Percentiles rank a stretch among this genome's conserved stretches.
These are phyloP conservation scores for Vigna unguiculata DNA, from an alignment of 306 rosid genomes.

Conservation along the genomic window DNA sequence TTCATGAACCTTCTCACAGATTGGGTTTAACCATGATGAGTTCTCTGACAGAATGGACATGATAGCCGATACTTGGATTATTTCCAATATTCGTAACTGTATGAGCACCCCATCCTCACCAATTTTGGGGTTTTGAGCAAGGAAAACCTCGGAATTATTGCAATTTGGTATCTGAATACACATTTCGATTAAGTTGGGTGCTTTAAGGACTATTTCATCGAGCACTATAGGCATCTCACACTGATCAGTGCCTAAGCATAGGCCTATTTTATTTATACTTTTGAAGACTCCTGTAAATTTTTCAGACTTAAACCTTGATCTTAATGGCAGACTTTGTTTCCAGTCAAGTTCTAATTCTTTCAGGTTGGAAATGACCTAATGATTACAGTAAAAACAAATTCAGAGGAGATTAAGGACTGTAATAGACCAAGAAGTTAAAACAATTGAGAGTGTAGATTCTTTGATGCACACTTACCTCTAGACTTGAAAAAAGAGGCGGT, in stretches of 20 bases:
- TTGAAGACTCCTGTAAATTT: not conserved
- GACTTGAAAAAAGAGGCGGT: not conserved
- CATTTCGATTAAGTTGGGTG: not conserved
- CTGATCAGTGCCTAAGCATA: fast-evolving
- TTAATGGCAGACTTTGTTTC: not conserved
- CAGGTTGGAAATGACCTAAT: not conserved
- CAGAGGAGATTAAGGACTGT: no score
- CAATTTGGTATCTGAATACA: not conserved
- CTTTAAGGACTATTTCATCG: not conserved
- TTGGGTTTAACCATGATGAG: not conserved
- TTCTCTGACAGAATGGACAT: not conserved
- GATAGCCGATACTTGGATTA: fast-evolving
- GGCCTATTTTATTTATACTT: not conserved
- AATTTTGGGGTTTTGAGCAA: not conserved
- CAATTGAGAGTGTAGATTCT: not conserved
- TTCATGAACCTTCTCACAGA: not conserved
- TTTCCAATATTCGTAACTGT: not conserved
- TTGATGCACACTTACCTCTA: not conserved
- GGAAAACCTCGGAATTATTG: not conserved
- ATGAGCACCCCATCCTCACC: not conserved
- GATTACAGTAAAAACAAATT: not conserved
- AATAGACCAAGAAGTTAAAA: no score
- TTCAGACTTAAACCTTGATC: not conserved
- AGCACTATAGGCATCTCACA: not conserved
- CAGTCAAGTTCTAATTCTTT: not conserved